Conservation (phyloP, 164 flowering plant species). For the Stephania cephalantha region DNA sequence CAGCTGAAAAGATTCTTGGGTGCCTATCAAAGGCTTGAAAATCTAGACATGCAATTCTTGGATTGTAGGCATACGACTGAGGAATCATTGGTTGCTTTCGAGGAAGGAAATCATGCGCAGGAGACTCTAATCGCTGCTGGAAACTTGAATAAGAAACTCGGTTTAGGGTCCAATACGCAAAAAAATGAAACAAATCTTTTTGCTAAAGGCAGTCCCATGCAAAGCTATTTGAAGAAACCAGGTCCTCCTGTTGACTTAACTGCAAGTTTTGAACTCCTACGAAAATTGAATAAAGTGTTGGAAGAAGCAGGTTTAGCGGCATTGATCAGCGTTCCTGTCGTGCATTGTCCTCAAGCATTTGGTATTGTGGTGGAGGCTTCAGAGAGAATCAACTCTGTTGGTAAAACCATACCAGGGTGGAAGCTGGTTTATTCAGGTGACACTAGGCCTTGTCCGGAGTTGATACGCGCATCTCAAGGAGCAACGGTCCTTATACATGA, state of each 20-base stretch:
- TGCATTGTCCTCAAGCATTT: constrained; percentile 90
- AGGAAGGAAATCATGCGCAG: constrained; percentile 6
- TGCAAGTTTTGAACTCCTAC: constrained; percentile 27
- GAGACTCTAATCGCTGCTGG: no score
- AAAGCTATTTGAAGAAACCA: constrained; percentile 61
- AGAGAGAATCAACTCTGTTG: constrained; percentile 53
- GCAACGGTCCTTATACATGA: constrained; percentile 98
- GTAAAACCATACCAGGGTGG: constrained; percentile 89
- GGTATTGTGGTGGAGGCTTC: constrained; percentile 68
- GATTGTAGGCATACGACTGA: constrained; percentile 71
- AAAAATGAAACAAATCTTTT: constrained; percentile 40
- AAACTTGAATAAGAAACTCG: no score
- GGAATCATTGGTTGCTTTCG: constrained; percentile 43
- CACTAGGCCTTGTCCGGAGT: constrained; percentile 81
- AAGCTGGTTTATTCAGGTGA: constrained; percentile 97
- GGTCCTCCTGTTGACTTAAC: constrained; percentile 34
- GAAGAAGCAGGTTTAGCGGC: constrained; percentile 67
- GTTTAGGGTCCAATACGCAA: not conserved
- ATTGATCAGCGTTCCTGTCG: constrained; percentile 77
- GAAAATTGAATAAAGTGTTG: constrained; percentile 49
- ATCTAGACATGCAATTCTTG: constrained; percentile 83
- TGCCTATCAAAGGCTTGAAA: constrained; percentile 90
- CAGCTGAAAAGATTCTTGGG: constrained; percentile 70
- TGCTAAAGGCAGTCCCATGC: constrained; percentile 56
- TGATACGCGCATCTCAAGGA: constrained; percentile 70